Base-by-base conservation (phyloP, 345 rosid species). In the Iberis pinnata region DNA sequence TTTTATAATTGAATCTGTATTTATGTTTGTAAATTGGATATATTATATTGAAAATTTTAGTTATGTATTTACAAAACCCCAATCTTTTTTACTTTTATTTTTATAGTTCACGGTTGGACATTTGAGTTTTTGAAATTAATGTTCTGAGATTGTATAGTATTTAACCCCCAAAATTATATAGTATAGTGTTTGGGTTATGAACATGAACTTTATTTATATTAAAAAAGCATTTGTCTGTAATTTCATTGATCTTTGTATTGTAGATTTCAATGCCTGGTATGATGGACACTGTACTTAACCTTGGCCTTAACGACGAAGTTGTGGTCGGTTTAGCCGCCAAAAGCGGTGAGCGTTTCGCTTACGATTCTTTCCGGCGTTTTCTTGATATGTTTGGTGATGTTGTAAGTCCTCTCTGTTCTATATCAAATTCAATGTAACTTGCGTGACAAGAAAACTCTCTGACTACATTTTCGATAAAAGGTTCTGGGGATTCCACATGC, bases 251-350 rank as follows among this genome's bases (percentile, higher is more conserved):
- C 8, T 65, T 24, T 43, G 7, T 61, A 33, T 25, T 67, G 24
- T 57, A 90, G 96, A 78, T 90, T 9, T 90, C 96, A 15, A 90
- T 87, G 96, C 98, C 96, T 20, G 98, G 98, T 24, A 90, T 90
- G 98, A 90, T 90, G 98, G 98, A 90, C 71, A 90, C 96, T n/a
- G 89, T 90, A 56, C 98, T 90, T 43, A 90, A 90, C 75, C 86
- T 90, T 25, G 98, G 98, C 27, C 70, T 87, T 32, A 87, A 90
- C 64, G 93, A 90, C 59, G 75, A 81, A 72, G 98, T 87, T 44
- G 88, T 73, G 2, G 73, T 72, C 9, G 89, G 84, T 44, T 74
- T 84, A 69, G 84, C 81, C 25, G 73, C 76, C 12, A 90, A 82
- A 69, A 82, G 98, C 33, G 96, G 98, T 12, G 92, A 80, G 46